These are phyloP conservation scores for Calonectria pseudoturangicola DNA, from an alignment of 2,329 filamentous ascomycete genomes.

Conservation along the genomic window DNA sequence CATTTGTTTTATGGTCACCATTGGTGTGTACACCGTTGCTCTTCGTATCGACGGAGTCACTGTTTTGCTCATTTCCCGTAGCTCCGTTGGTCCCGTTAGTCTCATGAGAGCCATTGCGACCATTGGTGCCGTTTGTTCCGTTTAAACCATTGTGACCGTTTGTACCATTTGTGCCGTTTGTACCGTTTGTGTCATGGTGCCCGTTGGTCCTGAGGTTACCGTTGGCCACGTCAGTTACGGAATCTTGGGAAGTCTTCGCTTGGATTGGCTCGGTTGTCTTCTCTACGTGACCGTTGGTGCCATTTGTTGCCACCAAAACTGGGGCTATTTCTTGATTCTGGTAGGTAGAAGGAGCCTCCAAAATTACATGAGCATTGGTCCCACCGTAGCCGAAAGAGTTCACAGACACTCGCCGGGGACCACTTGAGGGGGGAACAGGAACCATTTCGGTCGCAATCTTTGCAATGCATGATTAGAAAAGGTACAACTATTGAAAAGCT, in stretches of 20 bases:
- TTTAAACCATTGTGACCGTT: conserved; percentile 17
- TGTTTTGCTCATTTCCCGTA: background rate
- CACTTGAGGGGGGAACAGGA: conserved; percentile 22
- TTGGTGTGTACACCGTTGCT: background rate
- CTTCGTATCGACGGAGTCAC: background rate
- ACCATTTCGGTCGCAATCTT: conserved; percentile 39
- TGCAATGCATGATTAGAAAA: background rate
- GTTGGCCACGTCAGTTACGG: background rate
- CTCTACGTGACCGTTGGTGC: background rate
- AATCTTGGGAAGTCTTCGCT: too few relatives aligned
- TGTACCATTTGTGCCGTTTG: background rate
- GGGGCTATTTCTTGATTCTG: background rate
- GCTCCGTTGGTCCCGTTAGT: conserved; percentile 11
- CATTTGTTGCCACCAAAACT: background rate
- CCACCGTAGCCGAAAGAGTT: conserved; percentile 44
- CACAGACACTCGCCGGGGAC: conserved; percentile 38
- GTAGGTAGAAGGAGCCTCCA: conserved; percentile 33
- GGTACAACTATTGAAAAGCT: background rate
- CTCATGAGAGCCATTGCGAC: background rate
- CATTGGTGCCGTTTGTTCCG: background rate
- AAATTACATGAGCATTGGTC: conserved; percentile 44
- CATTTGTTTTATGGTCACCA: too few relatives aligned
- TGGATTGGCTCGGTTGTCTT: too few relatives aligned
- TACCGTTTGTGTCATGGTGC: too few relatives aligned
- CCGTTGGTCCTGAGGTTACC: background rate